phyloP scores from a whole-genome alignment of 1,139 yeast species.

The Pichia norvegensis region DNA sequence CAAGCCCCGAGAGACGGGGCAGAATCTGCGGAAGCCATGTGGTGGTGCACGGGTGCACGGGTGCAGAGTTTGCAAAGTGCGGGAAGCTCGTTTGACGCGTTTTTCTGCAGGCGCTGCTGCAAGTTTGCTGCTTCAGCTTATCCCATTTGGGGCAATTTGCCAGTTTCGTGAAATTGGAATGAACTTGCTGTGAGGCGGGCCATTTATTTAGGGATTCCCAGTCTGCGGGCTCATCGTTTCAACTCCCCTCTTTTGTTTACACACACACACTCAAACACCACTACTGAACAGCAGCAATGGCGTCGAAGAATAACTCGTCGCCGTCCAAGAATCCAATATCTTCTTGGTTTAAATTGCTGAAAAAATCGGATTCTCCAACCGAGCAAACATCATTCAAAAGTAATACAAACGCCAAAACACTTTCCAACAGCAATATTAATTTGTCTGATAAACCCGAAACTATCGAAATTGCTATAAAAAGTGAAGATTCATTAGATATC shows the following conservation, averaged over 20 bases:
- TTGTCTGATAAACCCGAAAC: not conserved
- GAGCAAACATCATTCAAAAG: not conserved
- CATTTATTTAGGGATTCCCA: not conserved
- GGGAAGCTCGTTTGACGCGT: too few relatives aligned
- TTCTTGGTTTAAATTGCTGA: conserved; percentile 9
- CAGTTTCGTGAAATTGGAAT: not conserved
- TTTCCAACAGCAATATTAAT: not conserved
- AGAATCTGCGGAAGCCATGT: not conserved
- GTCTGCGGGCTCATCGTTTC: not conserved
- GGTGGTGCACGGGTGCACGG: not conserved
- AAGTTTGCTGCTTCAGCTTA: not conserved
- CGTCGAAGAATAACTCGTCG: conserved; percentile 7
- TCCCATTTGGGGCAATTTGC: not conserved
- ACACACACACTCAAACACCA: not conserved
- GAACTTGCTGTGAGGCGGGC: too few relatives aligned
- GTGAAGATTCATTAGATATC: not conserved
- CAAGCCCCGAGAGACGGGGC: too few relatives aligned
- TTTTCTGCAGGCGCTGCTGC: too few relatives aligned
- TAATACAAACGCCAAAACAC: not conserved
- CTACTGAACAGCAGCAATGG: not conserved
- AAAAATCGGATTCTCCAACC: conserved; percentile 3
- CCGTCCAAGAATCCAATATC: conserved; percentile 10
- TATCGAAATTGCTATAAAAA: not conserved
- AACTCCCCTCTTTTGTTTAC: not conserved
- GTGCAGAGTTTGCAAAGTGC: not conserved